A percentile compares a stretch with the other conserved stretches of the same genome.
Conservation (phyloP, 345 rosid genomes). For the Rhodamnia rubescens region DNA sequence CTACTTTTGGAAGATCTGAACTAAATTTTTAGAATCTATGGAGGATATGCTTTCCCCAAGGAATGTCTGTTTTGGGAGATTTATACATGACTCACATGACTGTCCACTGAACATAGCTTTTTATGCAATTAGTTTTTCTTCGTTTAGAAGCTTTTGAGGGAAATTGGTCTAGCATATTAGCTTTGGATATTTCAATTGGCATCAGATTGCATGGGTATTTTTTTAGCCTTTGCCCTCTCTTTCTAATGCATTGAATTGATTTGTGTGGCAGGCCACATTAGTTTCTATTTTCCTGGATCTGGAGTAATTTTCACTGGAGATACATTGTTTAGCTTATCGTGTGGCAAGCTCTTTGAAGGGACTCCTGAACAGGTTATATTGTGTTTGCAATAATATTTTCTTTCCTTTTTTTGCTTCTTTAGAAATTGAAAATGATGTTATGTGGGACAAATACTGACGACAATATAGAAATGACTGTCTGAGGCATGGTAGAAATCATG, state of each 20-base stretch:
- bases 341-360: slow-evolving; percentile 95
- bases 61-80: not conserved
- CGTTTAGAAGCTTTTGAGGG: not conserved
- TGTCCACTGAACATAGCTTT: not conserved
- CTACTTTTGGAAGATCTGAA: not conserved
- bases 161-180: not conserved
- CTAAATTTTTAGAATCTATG: not conserved
- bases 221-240: not conserved
- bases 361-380: slow-evolving; percentile 66
- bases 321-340: slow-evolving; percentile 87
- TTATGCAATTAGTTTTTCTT: not conserved
- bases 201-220: not conserved
- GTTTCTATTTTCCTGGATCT: slow-evolving; percentile 90
- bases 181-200: not conserved
- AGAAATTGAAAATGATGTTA: not conserved
- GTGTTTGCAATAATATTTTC: not conserved
- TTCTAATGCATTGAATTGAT: not conserved
- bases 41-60: not conserved
- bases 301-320: slow-evolving; percentile 88
- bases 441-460: not conserved
- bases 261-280: slow-evolving; percentile 64
- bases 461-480: not conserved
- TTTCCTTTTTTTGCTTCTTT: not conserved
- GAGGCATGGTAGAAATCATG: not conserved
- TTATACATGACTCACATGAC: not conserved